phyloP scores from a whole-genome alignment of 768 basidiomycete species.

The Boletus speciosus region DNA sequence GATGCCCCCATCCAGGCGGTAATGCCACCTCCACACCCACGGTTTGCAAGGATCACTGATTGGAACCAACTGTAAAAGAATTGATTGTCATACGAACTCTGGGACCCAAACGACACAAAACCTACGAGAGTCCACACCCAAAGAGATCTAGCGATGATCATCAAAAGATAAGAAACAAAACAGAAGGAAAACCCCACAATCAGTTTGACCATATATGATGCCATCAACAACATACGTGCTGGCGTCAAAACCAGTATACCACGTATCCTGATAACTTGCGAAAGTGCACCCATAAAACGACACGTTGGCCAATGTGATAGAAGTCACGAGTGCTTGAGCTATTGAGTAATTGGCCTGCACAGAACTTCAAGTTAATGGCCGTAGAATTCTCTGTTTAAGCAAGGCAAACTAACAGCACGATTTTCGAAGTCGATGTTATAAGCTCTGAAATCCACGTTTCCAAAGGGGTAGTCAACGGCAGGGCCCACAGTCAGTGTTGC shows the following conservation, averaged over 20 bases:
- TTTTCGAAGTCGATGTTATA: conserved; percentile 70
- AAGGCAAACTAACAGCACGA: conserved; percentile 45
- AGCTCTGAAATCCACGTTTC: conserved; percentile 55
- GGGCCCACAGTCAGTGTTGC: conserved; percentile 58
- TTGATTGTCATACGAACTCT: background rate
- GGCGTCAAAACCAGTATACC: conserved; percentile 58
- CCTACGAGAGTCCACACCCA: conserved; percentile 11
- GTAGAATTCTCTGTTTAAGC: background rate
- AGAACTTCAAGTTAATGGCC: background rate
- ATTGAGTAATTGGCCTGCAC: conserved; percentile 52
- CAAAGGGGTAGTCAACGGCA: conserved; percentile 45
- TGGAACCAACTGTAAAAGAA: conserved; percentile 51
- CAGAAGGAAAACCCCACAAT: conserved; percentile 42
- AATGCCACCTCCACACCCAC: conserved; percentile 63
- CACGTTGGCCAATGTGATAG: conserved; percentile 62
- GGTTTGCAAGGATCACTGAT: conserved; percentile 53
- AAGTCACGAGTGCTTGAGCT: conserved; percentile 59
- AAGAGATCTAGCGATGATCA: conserved; percentile 8
- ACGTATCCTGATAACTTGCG: conserved; percentile 36
- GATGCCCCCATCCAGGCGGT: conserved; percentile 59
- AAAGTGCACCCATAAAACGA: conserved; percentile 42
- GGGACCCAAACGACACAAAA: background rate
- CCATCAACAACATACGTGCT: conserved; percentile 62
- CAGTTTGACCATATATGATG: conserved; percentile 59
- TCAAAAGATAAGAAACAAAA: background rate